phyloP scores from a whole-genome alignment of 352 stramenopile genomes.

The Phytophthora sojae region DNA sequence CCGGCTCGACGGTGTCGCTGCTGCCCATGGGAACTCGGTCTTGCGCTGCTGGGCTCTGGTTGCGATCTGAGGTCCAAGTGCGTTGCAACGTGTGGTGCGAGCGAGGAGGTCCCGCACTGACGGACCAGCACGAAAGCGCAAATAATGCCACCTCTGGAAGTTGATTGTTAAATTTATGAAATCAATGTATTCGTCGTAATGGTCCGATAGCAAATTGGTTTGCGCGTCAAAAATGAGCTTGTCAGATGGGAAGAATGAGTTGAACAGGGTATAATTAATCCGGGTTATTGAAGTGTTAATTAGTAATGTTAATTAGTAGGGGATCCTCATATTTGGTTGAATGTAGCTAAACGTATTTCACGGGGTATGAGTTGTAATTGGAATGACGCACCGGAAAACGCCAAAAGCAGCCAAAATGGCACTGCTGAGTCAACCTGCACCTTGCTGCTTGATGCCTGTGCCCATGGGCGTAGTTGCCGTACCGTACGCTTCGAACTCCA shows the following conservation, averaged over 20 bases:
- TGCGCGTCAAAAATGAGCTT: conserved; percentile 26
- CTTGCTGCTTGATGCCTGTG: too few species aligned
- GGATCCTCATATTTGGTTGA: not conserved
- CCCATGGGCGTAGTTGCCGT: too few species aligned
- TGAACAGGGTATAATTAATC: conserved; percentile 13
- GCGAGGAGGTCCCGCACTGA: not conserved
- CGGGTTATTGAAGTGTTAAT: conserved; percentile 7
- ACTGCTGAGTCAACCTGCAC: too few species aligned
- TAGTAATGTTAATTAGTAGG: not conserved
- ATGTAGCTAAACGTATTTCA: not conserved
- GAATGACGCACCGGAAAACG: too few species aligned
- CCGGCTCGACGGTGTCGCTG: conserved; percentile 36
- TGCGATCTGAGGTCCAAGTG: conserved; percentile 33
- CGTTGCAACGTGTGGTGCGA: conserved; percentile 40
- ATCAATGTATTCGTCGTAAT: not conserved
- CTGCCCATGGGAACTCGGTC: conserved; percentile 38
- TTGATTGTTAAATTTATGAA: too few species aligned
- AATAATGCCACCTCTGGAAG: not conserved
- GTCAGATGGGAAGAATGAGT: not conserved
- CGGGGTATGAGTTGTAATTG: too few species aligned
- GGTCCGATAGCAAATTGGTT: not conserved
- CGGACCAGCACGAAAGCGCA: not conserved
- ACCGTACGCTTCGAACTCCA: not conserved
- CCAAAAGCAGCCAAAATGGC: too few species aligned
- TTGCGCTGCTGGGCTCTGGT: conserved; percentile 14